Evolutionary conservation across 495 filamentous ascomycete genomes (phyloP).

Genomic region (Talaromyces trachyspermus): DNA sequence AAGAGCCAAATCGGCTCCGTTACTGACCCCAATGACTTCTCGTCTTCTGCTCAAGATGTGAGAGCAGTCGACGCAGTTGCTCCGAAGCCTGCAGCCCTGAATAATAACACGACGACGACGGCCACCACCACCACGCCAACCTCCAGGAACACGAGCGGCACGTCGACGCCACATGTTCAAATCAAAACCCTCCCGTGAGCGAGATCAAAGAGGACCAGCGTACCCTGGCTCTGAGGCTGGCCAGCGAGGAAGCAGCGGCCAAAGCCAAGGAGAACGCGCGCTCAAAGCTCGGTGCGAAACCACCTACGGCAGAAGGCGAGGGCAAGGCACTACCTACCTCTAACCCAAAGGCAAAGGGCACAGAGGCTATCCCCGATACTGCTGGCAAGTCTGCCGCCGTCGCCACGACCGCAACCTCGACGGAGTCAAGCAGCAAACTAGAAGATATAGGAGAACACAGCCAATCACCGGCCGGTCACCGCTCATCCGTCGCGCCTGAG

Average conservation of each 20-base stretch:
- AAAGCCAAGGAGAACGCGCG: conserved; percentile 41
- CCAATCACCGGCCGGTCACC: conserved; percentile 12
- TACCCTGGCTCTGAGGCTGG: conserved; percentile 53
- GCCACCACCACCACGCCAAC: conserved; percentile 33
- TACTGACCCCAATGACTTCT: conserved; percentile 29
- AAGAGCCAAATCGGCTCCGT: conserved; percentile 64
- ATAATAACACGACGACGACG: no score
- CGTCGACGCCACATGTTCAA: conserved; percentile 28
- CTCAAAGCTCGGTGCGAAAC: conserved; percentile 8
- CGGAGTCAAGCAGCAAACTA: conserved; percentile 10
- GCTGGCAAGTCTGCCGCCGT: conserved; percentile 2
- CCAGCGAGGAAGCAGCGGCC: conserved; percentile 62
- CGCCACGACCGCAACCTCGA: conserved; percentile 3
- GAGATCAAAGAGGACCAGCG: conserved; percentile 28
- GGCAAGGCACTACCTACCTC: conserved; percentile 13
- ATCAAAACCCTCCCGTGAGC: conserved; percentile 35
- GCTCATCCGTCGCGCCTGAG: conserved; percentile 27
- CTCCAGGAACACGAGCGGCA: conserved; percentile 18
- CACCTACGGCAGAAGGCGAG: conserved; percentile 10
- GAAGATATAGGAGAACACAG: background rate
- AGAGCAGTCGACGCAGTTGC: conserved; percentile 28
- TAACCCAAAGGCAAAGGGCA: conserved; percentile 7
- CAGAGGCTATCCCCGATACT: no score
- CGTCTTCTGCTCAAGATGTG: conserved; percentile 42
- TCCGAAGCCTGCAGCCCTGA: conserved; percentile 22